Conservation (phyloP, 495 filamentous ascomycete species). For the Aspergillus avenaceus region DNA sequence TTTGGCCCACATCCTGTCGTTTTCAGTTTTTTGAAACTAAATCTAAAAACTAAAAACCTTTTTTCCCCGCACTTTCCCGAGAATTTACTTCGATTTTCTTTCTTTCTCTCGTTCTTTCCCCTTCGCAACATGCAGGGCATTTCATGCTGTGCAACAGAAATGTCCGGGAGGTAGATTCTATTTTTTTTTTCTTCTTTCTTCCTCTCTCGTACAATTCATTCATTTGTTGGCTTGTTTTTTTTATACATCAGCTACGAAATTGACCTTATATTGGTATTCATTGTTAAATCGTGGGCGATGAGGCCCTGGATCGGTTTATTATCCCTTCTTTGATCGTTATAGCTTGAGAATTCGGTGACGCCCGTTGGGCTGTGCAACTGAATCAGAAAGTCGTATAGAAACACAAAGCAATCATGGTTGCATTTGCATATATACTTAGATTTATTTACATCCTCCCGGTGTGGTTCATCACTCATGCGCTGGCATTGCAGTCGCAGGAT, state of each 20-base stretch:
- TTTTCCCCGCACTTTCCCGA: no score
- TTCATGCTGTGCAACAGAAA: no score
- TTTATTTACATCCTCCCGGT: constrained; percentile 22
- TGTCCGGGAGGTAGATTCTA: no score
- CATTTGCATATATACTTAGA: constrained; percentile 11
- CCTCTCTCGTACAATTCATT: background rate
- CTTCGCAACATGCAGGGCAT: no score
- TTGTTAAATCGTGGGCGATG: background rate
- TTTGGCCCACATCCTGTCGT: no score
- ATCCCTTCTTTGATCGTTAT: constrained; percentile 1
- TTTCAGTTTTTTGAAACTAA: no score
- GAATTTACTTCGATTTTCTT: no score
- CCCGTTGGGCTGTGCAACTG: no score
- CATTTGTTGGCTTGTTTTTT: background rate
- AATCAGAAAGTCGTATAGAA: background rate
- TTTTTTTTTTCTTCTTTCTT: background rate
- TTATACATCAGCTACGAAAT: background rate
- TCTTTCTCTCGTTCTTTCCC: no score
- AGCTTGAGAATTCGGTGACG: no score
- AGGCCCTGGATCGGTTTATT: constrained; percentile 5
- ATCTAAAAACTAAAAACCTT: no score
- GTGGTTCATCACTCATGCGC: constrained; percentile 22
- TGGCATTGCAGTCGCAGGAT: constrained; percentile 27
- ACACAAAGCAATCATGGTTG: constrained; percentile 4
- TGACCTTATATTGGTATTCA: background rate